phyloP scores from a whole-genome alignment of 768 basidiomycete genomes.

The Ephemerocybe angulata region DNA sequence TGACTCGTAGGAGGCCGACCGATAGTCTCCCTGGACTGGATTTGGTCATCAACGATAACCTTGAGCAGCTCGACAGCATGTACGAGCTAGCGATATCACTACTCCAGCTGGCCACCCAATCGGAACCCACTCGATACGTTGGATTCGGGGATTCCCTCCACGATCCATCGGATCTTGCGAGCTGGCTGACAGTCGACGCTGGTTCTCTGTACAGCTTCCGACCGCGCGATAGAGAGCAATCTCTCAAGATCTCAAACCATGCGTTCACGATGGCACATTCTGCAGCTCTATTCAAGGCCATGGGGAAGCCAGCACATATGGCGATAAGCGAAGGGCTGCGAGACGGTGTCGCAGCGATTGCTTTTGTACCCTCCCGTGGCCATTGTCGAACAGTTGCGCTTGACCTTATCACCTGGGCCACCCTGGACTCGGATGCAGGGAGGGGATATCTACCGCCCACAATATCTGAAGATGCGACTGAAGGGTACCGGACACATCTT shows the following conservation, averaged over 20 bases:
- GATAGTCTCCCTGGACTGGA: slow-evolving; percentile 41
- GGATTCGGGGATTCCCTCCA: slow-evolving; percentile 76
- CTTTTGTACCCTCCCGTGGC: slow-evolving; percentile 84
- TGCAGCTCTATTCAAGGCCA: slow-evolving; percentile 80
- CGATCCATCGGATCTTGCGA: slow-evolving; percentile 75
- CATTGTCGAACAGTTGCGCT: slow-evolving; percentile 73
- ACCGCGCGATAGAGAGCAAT: slow-evolving; percentile 79
- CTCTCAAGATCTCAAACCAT: slow-evolving; percentile 62
- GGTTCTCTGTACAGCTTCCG: slow-evolving; percentile 70
- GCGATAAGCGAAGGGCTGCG: slow-evolving; percentile 52
- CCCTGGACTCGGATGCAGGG: slow-evolving; percentile 65
- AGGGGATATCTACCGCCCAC: slow-evolving; percentile 62
- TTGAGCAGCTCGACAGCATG: slow-evolving; percentile 74
- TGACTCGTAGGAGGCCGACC: slow-evolving; percentile 30
- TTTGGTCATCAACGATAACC: slow-evolving; percentile 76
- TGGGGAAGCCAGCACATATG: slow-evolving; percentile 85
- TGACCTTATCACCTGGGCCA: slow-evolving; percentile 86
- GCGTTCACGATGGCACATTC: slow-evolving; percentile 88
- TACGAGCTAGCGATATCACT: slow-evolving; percentile 85
- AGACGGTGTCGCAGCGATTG: slow-evolving; percentile 56
- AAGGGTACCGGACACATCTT: slow-evolving; percentile 54
- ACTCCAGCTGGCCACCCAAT: slow-evolving; percentile 61
- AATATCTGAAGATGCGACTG: slow-evolving; percentile 50
- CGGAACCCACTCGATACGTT: slow-evolving; percentile 63
- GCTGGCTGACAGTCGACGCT: slow-evolving; percentile 75